Conservation (phyloP, 164 flowering plant genomes). For the Piper betle region DNA sequence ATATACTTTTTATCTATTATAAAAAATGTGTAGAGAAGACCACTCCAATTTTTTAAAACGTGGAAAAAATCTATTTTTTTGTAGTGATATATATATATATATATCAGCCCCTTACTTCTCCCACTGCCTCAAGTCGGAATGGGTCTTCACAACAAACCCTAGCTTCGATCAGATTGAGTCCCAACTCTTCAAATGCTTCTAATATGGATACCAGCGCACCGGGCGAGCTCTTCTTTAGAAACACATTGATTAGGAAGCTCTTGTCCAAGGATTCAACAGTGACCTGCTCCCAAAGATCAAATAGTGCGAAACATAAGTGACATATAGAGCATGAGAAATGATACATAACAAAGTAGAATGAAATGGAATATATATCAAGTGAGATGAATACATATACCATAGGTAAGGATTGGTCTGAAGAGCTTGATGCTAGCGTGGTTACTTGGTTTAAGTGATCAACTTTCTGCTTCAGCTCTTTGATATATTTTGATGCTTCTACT, state of each 20-base stretch:
- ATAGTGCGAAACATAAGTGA: neutral
- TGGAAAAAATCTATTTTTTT: too few relatives aligned
- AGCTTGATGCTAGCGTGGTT: constrained; percentile 18
- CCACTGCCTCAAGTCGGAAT: constrained; percentile 62
- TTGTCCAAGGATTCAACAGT: constrained; percentile 59
- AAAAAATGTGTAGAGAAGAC: too few relatives aligned
- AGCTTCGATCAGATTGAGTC: constrained; percentile 65
- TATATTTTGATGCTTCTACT: constrained; percentile 72
- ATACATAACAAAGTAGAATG: neutral
- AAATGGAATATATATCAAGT: neutral
- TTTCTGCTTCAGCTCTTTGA: constrained; percentile 61
- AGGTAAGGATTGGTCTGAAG: constrained; percentile 21
- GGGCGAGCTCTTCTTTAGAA: constrained; percentile 36
- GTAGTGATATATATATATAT: neutral
- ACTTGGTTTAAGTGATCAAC: constrained; percentile 65
- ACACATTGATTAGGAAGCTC: constrained; percentile 54
- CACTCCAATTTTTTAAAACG: neutral
- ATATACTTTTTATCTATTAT: too few relatives aligned
- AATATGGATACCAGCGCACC: constrained; percentile 61
- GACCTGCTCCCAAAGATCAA: constrained; percentile 18
- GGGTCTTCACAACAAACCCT: constrained; percentile 56
- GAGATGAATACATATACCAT: constrained; percentile 18
- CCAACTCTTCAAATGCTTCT: constrained; percentile 72
- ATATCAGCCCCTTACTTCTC: constrained; percentile 35
- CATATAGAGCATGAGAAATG: too few relatives aligned